Percentiles rank a stretch among this genome's conserved stretches.
These are phyloP conservation scores for Lolium multiflorum DNA, from an alignment of 176 grass and related monocot species.

Conservation along the genomic window DNA sequence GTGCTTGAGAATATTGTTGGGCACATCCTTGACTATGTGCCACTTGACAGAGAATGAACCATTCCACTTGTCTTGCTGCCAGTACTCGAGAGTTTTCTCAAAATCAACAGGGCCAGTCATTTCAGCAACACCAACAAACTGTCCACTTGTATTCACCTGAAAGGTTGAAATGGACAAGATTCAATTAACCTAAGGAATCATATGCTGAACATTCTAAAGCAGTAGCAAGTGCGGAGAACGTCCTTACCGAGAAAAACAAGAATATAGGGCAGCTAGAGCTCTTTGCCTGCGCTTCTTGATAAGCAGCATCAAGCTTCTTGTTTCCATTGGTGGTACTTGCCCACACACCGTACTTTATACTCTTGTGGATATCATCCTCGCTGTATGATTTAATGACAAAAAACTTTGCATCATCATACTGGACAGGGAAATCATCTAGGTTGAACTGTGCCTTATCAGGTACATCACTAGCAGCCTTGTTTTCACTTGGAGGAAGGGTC, in stretches of 20 bases:
- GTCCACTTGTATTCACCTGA: slow-evolving; percentile 95
- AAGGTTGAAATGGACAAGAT: background rate
- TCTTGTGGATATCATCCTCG: slow-evolving; percentile 97
- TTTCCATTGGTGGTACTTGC: slow-evolving; percentile 97
- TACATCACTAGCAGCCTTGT: slow-evolving; percentile 46
- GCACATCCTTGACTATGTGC: slow-evolving; percentile 94
- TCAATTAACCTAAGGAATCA: slow-evolving; percentile 19
- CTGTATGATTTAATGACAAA: slow-evolving; percentile 94
- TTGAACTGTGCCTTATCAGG: slow-evolving; percentile 75
- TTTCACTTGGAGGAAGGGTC: slow-evolving; percentile 59
- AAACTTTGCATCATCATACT: slow-evolving; percentile 83
- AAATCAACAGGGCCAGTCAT: slow-evolving; percentile 94
- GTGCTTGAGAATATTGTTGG: slow-evolving; percentile 93
- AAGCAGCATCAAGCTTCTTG: slow-evolving; percentile 91
- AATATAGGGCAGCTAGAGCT: slow-evolving; percentile 74
- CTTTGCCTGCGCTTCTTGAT: slow-evolving; percentile 89
- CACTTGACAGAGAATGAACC: slow-evolving; percentile 90
- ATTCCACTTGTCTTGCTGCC: slow-evolving; percentile 99
- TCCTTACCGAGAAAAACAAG: slow-evolving; percentile 92
- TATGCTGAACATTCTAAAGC: background rate
- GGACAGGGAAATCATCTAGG: slow-evolving; percentile 72
- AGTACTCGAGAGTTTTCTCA: slow-evolving; percentile 85
- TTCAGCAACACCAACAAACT: slow-evolving; percentile 98
- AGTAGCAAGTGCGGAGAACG: background rate
- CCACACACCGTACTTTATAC: slow-evolving; percentile 95